Evolutionary conservation across 805 yeast species (phyloP).

Genomic region (Starmerella sp.): DNA sequence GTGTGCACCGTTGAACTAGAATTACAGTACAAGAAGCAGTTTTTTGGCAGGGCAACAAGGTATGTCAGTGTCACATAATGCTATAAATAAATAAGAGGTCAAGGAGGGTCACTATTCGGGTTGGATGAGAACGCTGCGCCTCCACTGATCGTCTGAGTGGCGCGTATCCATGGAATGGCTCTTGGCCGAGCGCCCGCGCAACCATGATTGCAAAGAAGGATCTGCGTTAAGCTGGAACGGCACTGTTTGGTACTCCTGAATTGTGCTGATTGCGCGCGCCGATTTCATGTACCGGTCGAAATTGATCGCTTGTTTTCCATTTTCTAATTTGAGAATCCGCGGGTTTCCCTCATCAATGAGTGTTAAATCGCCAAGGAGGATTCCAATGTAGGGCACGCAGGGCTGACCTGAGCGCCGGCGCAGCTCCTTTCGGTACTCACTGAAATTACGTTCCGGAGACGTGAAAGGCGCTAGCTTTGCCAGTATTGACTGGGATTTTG

Average conservation of each 20-base stretch:
- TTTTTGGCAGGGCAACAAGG: too few relatives aligned
- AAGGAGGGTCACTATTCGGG: slow-evolving; percentile 16
- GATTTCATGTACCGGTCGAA: slow-evolving; percentile 29
- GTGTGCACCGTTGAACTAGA: too few relatives aligned
- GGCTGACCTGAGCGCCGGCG: slow-evolving; percentile 22
- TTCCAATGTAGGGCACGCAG: slow-evolving; percentile 31
- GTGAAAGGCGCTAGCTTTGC: slow-evolving; percentile 24
- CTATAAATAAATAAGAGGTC: background rate
- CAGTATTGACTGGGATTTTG: slow-evolving; percentile 23
- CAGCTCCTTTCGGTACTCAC: slow-evolving; percentile 26
- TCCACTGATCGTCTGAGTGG: slow-evolving; percentile 30
- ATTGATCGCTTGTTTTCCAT: slow-evolving; percentile 24
- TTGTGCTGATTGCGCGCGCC: slow-evolving; percentile 26
- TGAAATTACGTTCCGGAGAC: slow-evolving; percentile 30
- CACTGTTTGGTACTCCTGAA: slow-evolving; percentile 28
- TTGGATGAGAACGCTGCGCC: slow-evolving; percentile 30
- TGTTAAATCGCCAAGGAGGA: slow-evolving; percentile 29
- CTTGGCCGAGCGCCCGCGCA: slow-evolving; percentile 27
- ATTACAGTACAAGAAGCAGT: too few relatives aligned
- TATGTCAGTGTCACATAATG: background rate
- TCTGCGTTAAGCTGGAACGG: slow-evolving; percentile 17
- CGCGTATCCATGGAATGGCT: slow-evolving; percentile 23
- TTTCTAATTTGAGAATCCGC: slow-evolving; percentile 12
- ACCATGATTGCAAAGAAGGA: slow-evolving; percentile 26
- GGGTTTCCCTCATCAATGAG: slow-evolving; percentile 32